Evolutionary conservation across 371 early-diverging fungal species (phyloP), one percentile per base, ranked within the genome.

Genomic region (Rhizopus sp.): DNA sequence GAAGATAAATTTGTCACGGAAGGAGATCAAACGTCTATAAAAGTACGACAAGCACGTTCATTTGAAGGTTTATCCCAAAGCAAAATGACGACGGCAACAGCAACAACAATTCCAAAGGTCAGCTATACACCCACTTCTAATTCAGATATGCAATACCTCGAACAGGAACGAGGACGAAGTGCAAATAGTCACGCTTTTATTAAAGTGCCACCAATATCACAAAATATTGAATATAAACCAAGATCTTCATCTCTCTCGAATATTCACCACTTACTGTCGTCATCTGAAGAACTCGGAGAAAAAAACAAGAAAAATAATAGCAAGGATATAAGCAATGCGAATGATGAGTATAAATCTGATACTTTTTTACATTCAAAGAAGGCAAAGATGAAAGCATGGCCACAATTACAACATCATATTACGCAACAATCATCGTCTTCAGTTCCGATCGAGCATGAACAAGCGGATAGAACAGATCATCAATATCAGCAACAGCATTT

Each of bases 191-290:
- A 23, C 2, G 23, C 23, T 23, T 23, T 23, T 23, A 23, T 23
- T 23, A 23, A 23, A 23, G 23, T 64, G 59, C 64, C 64, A 59
- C 59, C 59, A 12, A 33, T 49, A 45, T 16, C 44, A 15, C 44
- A 55, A 38, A 45, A 50, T 3, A 47, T 32, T 9, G 12, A 42
- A 35, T n/a, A 12, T 16, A 40, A 42, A 15, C 40, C 53, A 30
- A 42, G 37, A 12, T 17, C 46, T 8, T 38, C 57, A 8, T 38
- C 51, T 13, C 41, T 48, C 5, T 49, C 54, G 3, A 55, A 31
- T 37, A 64, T 64, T 9, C 64, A 55, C 17, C 55, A 59, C 41
- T 32, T 64, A 12, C 39, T 64, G 10, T 59, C 60, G 29, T 47
- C 59, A 1, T 51, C 59, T 5, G 47, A 55, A 9, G 64, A 64